These are phyloP conservation scores for Polyplosphaeria fusca DNA, from an alignment of 495 filamentous ascomycete genomes.

Conservation along the genomic window DNA sequence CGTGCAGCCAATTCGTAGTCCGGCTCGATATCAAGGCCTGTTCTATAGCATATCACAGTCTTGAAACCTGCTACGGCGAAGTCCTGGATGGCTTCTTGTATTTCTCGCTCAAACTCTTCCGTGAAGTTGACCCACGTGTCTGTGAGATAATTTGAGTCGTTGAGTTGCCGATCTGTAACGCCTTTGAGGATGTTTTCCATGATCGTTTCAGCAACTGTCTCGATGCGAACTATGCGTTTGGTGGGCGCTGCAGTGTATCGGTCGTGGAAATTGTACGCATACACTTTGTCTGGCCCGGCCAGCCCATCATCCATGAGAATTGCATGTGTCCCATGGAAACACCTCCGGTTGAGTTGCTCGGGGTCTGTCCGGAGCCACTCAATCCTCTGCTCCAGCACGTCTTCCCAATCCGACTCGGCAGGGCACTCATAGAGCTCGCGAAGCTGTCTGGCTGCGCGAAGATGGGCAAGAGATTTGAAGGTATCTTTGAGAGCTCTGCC, in stretches of 20 bases:
- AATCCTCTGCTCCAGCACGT: slow-evolving; percentile 50
- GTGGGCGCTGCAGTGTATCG: slow-evolving; percentile 58
- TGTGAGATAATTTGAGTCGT: slow-evolving; percentile 31
- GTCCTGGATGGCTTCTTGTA: slow-evolving; percentile 57
- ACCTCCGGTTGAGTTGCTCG: slow-evolving; percentile 58
- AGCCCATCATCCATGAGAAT: slow-evolving; percentile 80
- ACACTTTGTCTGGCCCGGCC: slow-evolving; percentile 51
- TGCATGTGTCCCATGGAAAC: slow-evolving; percentile 71
- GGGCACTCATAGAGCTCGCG: slow-evolving; percentile 59
- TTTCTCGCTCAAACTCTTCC: slow-evolving; percentile 46
- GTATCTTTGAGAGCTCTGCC: slow-evolving; percentile 63
- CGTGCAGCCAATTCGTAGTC: slow-evolving; percentile 32
- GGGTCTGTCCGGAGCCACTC: slow-evolving; percentile 49
- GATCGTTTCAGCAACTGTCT: slow-evolving; percentile 66
- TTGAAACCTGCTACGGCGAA: slow-evolving; percentile 79
- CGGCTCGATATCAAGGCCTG: slow-evolving; percentile 59
- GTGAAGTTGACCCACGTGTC: slow-evolving; percentile 44
- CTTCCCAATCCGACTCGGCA: slow-evolving; percentile 62
- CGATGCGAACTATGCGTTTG: slow-evolving; percentile 80
- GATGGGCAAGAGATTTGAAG: slow-evolving; percentile 60
- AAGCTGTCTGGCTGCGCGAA: slow-evolving; percentile 69
- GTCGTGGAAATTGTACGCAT: slow-evolving; percentile 68
- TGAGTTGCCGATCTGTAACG: slow-evolving; percentile 27
- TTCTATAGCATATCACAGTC: slow-evolving; percentile 79
- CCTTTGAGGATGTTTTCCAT: slow-evolving; percentile 48